Percentiles rank a stretch among this genome's conserved stretches.
Conservation (phyloP, 2,329 filamentous ascomycete species). For the Berkeleyomyces basicola region DNA sequence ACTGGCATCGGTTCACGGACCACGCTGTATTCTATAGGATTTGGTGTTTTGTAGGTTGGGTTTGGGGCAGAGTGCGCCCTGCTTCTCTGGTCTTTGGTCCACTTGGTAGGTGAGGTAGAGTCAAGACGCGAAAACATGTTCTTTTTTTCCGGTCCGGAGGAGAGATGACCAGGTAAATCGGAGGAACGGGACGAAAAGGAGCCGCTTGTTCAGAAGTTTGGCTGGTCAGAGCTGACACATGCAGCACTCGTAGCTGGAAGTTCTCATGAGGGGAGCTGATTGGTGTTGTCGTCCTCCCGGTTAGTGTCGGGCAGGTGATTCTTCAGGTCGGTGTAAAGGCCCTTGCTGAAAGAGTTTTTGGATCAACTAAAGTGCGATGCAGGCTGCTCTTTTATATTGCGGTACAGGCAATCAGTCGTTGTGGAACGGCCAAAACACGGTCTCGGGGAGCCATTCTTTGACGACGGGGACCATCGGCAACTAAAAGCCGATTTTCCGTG, state of each 20-base stretch:
- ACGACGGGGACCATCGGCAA: no score
- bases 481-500: no score
- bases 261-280: conserved; percentile 4
- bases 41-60: not conserved
- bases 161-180: not conserved
- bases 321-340: conserved; percentile 9
- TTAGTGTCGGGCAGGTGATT: conserved; percentile 2
- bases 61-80: conserved; percentile 10
- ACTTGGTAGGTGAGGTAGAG: conserved; percentile 5
- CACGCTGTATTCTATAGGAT: not conserved
- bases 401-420: no score
- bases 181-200: not conserved
- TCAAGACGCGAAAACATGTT: not conserved
- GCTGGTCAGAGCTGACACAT: not conserved
- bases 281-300: not conserved
- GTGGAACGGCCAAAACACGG: not conserved
- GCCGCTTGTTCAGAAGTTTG: not conserved
- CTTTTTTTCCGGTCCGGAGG: not conserved
- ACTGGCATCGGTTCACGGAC: not conserved
- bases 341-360: not conserved
- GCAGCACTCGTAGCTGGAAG: not conserved
- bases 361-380: no score
- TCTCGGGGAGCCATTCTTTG: not conserved
- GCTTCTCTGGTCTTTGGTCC: conserved; percentile 3
- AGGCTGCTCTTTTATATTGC: no score